These are phyloP conservation scores for Cladosporium sp. DNA, from an alignment of 2,329 filamentous ascomycete species.

Conservation along the genomic window DNA sequence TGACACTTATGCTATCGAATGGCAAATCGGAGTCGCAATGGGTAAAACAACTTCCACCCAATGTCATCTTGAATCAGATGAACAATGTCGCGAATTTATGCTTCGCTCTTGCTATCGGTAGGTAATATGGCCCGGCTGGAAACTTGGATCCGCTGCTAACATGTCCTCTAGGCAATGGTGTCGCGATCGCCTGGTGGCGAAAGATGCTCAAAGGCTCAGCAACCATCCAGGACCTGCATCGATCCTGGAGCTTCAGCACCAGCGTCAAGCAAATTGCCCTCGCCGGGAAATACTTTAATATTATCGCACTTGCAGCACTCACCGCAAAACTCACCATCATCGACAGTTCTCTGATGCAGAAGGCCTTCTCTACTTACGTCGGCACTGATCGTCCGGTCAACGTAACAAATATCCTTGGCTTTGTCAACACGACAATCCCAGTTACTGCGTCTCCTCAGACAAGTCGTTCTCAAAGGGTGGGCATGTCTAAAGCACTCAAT, in stretches of 20 bases:
- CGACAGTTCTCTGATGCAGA: constrained; percentile 23
- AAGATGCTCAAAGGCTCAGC: constrained; percentile 20
- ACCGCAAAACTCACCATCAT: constrained; percentile 25
- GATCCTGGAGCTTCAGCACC: constrained; percentile 22
- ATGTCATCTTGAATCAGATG: constrained; percentile 19
- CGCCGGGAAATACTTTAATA: constrained; percentile 24
- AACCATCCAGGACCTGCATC: constrained; percentile 23
- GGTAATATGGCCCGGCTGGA: background rate
- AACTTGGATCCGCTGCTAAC: background rate
- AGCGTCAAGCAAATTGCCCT: constrained; percentile 20
- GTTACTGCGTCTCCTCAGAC: constrained; percentile 12
- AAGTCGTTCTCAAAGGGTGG: background rate
- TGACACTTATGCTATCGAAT: background rate
- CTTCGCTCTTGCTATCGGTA: constrained; percentile 23
- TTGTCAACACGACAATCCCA: constrained; percentile 18
- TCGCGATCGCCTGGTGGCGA: constrained; percentile 26
- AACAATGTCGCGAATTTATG: constrained; percentile 20
- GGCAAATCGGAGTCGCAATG: constrained; percentile 13
- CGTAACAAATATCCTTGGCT: constrained; percentile 10
- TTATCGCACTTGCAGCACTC: constrained; percentile 25
- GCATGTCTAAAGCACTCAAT: background rate
- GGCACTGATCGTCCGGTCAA: background rate
- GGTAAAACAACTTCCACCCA: constrained; percentile 20
- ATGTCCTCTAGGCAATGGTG: constrained; percentile 15
- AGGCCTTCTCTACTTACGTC: constrained; percentile 16